Conservation (phyloP, 2,329 filamentous ascomycete species). For the Paracoccidioides brasiliensis region DNA sequence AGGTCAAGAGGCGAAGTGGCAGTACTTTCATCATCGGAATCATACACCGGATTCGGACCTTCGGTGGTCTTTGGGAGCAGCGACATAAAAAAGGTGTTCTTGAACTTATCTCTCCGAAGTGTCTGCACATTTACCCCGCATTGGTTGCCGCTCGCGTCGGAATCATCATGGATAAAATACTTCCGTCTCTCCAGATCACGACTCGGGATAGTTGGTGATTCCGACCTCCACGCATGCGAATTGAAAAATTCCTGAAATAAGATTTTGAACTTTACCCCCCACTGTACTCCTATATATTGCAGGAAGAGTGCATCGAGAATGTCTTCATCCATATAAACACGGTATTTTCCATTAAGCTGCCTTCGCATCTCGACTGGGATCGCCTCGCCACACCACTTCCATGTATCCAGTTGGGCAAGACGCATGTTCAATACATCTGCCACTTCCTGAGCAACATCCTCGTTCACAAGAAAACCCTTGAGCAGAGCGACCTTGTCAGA, state of each 20-base stretch:
- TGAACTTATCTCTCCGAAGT: constrained; percentile 26
- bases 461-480: constrained; percentile 38
- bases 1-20: constrained; percentile 34
- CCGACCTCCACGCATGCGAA: constrained; percentile 31
- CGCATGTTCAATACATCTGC: constrained; percentile 46
- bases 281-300: constrained; percentile 42
- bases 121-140: constrained; percentile 18
- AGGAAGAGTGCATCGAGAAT: constrained; percentile 43
- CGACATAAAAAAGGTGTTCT: constrained; percentile 40
- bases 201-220: constrained; percentile 22
- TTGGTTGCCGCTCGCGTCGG: constrained; percentile 5
- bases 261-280: constrained; percentile 36
- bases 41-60: constrained; percentile 27
- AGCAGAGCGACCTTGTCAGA: constrained; percentile 40
- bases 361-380: constrained; percentile 39
- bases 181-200: constrained; percentile 31
- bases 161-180: constrained; percentile 29
- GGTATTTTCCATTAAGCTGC: constrained; percentile 45
- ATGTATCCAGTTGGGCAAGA: constrained; percentile 37
- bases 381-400: constrained; percentile 38
- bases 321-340: constrained; percentile 48
- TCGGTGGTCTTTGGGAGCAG: constrained; percentile 36
- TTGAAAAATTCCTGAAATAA: constrained; percentile 27
- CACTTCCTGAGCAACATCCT: constrained; percentile 40
- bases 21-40: constrained; percentile 25